phyloP scores from a whole-genome alignment of 768 basidiomycete genomes.

The Boletellus ananiceps region DNA sequence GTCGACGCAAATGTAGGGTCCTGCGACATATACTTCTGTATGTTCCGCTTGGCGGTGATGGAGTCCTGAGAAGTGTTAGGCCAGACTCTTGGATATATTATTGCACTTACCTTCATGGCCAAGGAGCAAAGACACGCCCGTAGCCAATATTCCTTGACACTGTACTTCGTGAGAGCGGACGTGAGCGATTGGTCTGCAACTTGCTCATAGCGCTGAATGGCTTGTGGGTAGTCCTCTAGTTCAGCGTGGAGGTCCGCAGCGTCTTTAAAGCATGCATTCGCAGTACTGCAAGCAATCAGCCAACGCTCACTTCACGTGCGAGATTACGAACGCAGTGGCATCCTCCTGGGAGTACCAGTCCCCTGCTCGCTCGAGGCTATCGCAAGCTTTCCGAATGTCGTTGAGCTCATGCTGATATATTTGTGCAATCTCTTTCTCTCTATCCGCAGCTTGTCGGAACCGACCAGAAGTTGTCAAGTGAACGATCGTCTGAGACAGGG shows the following conservation, averaged over 20 bases:
- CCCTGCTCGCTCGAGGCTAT: conserved; percentile 86
- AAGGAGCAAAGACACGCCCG: conserved; percentile 82
- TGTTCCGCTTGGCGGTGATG: conserved; percentile 76
- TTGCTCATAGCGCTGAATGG: conserved; percentile 85
- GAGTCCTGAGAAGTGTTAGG: conserved; percentile 57
- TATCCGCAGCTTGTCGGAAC: conserved; percentile 95
- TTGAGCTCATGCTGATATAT: conserved; percentile 82
- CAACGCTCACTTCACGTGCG: not conserved
- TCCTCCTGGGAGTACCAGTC: conserved; percentile 99
- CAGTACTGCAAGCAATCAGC: conserved; percentile 58
- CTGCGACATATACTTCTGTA: conserved; percentile 70
- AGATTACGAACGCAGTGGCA: conserved; percentile 75
- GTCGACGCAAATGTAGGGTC: conserved; percentile 85
- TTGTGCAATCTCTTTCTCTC: conserved; percentile 95
- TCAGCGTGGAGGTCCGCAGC: conserved; percentile 94
- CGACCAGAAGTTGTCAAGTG: conserved; percentile 81
- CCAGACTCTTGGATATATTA: not conserved
- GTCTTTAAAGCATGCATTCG: conserved; percentile 93
- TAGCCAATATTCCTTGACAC: conserved; percentile 97
- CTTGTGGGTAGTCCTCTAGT: conserved; percentile 76
- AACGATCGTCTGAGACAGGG: conserved; percentile 77
- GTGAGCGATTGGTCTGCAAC: conserved; percentile 81
- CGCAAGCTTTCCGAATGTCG: conserved; percentile 82
- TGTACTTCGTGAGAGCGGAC: conserved; percentile 91
- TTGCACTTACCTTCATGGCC: conserved; percentile 70